Conservation (phyloP, 208 protist genomes). For the Leishmania gerbilli region DNA sequence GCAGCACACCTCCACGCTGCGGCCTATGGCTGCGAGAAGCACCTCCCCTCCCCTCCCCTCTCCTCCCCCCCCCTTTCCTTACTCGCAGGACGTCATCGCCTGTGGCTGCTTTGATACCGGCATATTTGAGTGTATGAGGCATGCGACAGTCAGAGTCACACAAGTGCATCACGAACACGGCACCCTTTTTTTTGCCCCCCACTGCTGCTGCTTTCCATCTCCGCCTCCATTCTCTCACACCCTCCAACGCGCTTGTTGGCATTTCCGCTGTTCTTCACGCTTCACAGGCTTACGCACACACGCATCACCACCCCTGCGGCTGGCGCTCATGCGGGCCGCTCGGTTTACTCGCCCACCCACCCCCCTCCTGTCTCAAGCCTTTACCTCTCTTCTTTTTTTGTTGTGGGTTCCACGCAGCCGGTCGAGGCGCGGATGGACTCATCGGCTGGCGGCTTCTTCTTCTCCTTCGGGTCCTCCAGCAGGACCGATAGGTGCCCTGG, state of each 20-base stretch:
- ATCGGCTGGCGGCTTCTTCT: slow-evolving; percentile 28
- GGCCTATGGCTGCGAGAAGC: neutral
- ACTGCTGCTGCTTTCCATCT: neutral
- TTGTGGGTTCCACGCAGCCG: neutral
- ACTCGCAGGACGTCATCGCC: neutral
- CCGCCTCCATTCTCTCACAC: neutral
- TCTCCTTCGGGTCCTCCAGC: slow-evolving; percentile 22
- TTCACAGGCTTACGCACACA: neutral
- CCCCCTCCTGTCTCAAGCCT: neutral
- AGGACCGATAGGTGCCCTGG: neutral
- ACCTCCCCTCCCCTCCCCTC: neutral
- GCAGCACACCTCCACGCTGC: neutral
- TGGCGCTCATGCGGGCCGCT: neutral
- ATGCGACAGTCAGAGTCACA: neutral
- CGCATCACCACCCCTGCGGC: neutral
- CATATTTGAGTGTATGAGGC: neutral
- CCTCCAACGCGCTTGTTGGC: neutral
- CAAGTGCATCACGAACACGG: neutral
- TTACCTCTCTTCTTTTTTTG: neutral
- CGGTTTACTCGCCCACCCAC: neutral
- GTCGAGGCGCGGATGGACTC: neutral
- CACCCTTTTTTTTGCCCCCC: neutral
- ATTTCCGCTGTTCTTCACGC: neutral
- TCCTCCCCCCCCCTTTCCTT: neutral
- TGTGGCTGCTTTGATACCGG: neutral